Percentiles rank a stretch among this genome's conserved stretches.
Conservation (phyloP, 2,329 filamentous ascomycete genomes). For the Trichoderma hamatum region DNA sequence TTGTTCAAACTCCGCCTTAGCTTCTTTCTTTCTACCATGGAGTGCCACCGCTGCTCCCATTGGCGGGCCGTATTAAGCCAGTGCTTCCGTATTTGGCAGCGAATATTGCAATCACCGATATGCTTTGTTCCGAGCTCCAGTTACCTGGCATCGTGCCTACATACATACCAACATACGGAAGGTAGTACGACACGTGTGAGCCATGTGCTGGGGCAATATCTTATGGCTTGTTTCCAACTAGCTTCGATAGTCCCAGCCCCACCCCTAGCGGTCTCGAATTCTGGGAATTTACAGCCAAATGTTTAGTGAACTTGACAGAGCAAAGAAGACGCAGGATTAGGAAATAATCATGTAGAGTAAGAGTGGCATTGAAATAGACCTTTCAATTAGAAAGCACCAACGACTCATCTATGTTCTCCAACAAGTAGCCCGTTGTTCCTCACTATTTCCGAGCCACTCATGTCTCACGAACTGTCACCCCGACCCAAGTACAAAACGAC, state of each 20-base stretch:
- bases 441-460: background rate
- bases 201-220: background rate
- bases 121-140: background rate
- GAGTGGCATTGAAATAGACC: background rate
- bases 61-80: background rate
- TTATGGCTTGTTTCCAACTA: background rate
- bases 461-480: background rate
- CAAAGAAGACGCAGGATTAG: background rate
- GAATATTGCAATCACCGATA: background rate
- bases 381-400: no score
- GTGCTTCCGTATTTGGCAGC: background rate
- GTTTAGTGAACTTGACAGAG: background rate
- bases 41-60: background rate
- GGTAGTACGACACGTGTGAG: background rate
- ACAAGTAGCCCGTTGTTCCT: background rate
- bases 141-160: background rate
- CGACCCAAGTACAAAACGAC: background rate
- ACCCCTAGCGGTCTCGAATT: background rate
- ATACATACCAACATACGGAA: background rate
- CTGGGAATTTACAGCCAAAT: background rate
- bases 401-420: background rate
- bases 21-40: background rate
- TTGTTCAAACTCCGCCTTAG: background rate
- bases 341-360: background rate
- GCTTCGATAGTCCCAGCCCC: background rate